Conservation (phyloP, 2,329 filamentous ascomycete genomes). For the Exophiala xenobiotica region DNA sequence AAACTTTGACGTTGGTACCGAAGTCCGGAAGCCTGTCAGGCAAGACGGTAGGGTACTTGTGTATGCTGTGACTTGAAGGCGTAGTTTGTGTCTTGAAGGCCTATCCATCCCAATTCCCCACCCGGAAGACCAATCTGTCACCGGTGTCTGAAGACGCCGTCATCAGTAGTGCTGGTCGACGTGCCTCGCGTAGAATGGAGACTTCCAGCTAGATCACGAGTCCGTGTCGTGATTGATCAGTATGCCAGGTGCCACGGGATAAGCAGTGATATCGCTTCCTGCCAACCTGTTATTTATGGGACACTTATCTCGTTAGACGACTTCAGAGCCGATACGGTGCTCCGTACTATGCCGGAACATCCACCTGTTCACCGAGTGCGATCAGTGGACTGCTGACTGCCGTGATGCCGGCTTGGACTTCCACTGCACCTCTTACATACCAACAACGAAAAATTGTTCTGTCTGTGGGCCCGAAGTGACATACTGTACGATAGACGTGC, state of each 20-base stretch:
- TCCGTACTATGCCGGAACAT: no score
- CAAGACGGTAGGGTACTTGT: no score
- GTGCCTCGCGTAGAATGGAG: neutral
- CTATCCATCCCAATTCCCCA: neutral
- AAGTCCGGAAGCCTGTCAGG: no score
- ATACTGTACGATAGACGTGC: no score
- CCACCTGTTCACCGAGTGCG: neutral
- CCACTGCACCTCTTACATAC: no score
- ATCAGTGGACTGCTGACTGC: neutral
- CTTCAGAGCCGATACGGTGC: no score
- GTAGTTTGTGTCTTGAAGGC: neutral
- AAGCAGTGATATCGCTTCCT: neutral
- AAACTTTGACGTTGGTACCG: no score
- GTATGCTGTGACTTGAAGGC: no score
- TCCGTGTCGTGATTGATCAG: neutral
- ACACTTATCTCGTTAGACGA: no score
- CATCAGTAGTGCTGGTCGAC: no score
- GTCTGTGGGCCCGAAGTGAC: no score
- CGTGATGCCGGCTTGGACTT: conserved; percentile 3
- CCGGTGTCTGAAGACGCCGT: neutral
- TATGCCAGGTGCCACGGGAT: neutral
- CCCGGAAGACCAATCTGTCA: neutral
- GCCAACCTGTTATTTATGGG: neutral
- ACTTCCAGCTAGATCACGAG: neutral
- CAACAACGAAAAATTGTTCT: no score